A percentile compares a stretch with the other conserved stretches of the same genome.
Evolutionary conservation across 2,329 filamentous ascomycete species (phyloP).

Genomic region (Hirsutella minnesotensis): DNA sequence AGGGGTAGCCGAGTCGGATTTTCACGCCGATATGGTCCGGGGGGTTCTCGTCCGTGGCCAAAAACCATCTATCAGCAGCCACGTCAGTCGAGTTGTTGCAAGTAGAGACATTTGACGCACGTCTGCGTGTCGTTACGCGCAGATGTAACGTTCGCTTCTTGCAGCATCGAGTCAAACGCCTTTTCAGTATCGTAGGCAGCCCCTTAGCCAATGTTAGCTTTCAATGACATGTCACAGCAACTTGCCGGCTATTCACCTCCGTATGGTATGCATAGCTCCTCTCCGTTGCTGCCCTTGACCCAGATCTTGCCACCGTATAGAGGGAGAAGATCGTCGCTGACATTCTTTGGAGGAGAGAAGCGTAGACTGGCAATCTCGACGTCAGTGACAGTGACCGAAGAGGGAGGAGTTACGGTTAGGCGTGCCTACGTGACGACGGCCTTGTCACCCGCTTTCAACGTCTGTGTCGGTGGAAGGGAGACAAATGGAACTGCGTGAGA

Average conservation of each 20-base stretch:
- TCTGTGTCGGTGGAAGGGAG: constrained; percentile 14
- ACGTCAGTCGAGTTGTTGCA: no score
- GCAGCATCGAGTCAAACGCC: constrained; percentile 25
- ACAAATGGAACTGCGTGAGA: constrained; percentile 16
- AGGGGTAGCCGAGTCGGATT: constrained; percentile 18
- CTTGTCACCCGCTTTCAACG: constrained; percentile 16
- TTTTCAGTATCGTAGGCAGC: constrained; percentile 25
- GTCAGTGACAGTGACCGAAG: background rate
- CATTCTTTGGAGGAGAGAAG: constrained; percentile 15
- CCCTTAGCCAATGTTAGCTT: constrained; percentile 10
- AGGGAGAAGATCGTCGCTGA: constrained; percentile 23
- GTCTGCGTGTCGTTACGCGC: background rate
- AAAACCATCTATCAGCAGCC: constrained; percentile 18
- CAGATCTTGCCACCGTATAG: constrained; percentile 32
- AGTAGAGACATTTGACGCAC: background rate
- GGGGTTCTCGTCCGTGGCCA: constrained; percentile 14
- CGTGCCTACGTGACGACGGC: constrained; percentile 14
- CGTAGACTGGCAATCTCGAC: constrained; percentile 10
- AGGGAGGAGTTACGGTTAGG: background rate
- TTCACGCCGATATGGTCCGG: constrained; percentile 19
- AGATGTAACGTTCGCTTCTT: constrained; percentile 3
- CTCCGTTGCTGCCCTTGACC: constrained; percentile 26
- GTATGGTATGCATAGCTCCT: constrained; percentile 29
- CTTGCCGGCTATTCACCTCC: constrained; percentile 13
- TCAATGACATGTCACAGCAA: background rate